These are phyloP conservation scores for Metarhizium humberi DNA, from an alignment of 2,329 filamentous ascomycete species.

Conservation along the genomic window DNA sequence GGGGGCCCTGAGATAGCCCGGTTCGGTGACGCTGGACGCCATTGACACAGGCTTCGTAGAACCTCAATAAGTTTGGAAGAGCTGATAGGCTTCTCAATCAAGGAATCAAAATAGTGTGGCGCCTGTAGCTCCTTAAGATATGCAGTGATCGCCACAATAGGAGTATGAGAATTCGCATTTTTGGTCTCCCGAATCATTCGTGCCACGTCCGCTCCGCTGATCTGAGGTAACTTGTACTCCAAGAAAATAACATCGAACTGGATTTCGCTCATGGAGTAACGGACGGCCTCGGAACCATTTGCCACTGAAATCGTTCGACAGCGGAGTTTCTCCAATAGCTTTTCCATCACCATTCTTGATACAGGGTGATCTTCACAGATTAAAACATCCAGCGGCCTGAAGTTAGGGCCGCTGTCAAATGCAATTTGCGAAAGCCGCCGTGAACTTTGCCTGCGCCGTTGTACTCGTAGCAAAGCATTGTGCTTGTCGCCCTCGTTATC, in stretches of 20 bases:
- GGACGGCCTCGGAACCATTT: constrained; percentile 84
- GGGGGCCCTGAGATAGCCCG: constrained; percentile 34
- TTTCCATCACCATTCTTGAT: constrained; percentile 97
- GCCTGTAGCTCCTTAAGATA: constrained; percentile 97
- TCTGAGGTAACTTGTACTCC: constrained; percentile 89
- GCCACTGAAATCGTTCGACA: constrained; percentile 89
- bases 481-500: constrained; percentile 94
- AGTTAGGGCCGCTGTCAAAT: constrained; percentile 72
- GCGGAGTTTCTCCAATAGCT: constrained; percentile 85
- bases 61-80: constrained; percentile 85
- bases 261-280: constrained; percentile 92
- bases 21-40: constrained; percentile 64
- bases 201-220: constrained; percentile 90
- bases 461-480: constrained; percentile 82
- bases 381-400: constrained; percentile 83
- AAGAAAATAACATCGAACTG: constrained; percentile 99
- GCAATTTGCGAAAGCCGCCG: constrained; percentile 86
- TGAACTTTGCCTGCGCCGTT: constrained; percentile 91
- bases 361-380: constrained; percentile 98
- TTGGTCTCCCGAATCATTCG: constrained; percentile 97
- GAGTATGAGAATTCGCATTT: constrained; percentile 88
- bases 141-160: constrained; percentile 91
- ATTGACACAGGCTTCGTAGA: constrained; percentile 79
- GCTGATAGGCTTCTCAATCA: constrained; percentile 95
- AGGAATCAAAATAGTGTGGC: constrained; percentile 87